These are phyloP conservation scores for Globisporangium ultimum DNA, from an alignment of 352 stramenopile genomes.

Conservation along the genomic window DNA sequence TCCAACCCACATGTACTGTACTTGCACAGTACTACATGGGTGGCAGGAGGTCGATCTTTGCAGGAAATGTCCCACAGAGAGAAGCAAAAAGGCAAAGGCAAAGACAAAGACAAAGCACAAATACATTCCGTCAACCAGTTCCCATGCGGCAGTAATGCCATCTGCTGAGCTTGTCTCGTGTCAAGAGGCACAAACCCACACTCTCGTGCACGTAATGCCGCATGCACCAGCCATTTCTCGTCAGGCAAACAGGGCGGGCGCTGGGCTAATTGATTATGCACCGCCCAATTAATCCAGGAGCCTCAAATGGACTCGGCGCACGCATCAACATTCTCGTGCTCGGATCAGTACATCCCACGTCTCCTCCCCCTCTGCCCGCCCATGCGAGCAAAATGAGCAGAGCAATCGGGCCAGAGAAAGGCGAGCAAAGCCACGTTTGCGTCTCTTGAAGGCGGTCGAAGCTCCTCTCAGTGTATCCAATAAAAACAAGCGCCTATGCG, in stretches of 20 bases:
- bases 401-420: background rate
- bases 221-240: constrained; percentile 4
- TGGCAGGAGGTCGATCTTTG: too few species aligned
- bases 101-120: constrained; percentile 3
- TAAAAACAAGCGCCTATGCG: too few species aligned
- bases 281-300: constrained; percentile 7
- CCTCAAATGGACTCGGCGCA: too few species aligned
- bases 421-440: background rate
- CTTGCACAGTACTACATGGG: too few species aligned
- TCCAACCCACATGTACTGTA: too few species aligned
- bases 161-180: constrained; percentile 6
- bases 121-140: background rate
- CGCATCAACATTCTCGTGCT: constrained; percentile 8
- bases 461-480: too few species aligned
- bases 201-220: background rate
- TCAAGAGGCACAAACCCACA: background rate
- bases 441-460: too few species aligned
- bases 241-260: too few species aligned
- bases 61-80: background rate
- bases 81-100: background rate
- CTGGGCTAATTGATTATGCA: constrained; percentile 7
- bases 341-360: background rate
- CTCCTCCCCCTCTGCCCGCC: too few species aligned
- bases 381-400: background rate
- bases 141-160: constrained; percentile 10